Evolutionary conservation across 139 green algal genomes (phyloP), one percentile per base, ranked within the genome.

Genomic region (Micractinium conductrix): DNA sequence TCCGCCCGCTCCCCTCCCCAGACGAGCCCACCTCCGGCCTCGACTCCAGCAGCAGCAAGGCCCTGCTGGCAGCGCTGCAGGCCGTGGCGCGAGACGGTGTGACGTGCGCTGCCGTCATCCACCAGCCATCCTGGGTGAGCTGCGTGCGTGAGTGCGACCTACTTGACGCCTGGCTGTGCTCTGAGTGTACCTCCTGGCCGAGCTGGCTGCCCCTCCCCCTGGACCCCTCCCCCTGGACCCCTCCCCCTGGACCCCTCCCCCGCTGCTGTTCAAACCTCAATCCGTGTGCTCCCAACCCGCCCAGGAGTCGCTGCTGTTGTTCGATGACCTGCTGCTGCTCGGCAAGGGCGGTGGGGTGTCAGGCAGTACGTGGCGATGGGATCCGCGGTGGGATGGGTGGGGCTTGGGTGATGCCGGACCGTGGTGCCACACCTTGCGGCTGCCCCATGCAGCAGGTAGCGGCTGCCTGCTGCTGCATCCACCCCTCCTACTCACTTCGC

Each of bases 241-340:
- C n/a, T n/a, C n/a, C n/a, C n/a, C n/a, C n/a, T n/a, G n/a, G n/a
- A n/a, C n/a, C n/a, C n/a, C n/a, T n/a, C n/a, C n/a, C n/a, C n/a
- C n/a, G n/a, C n/a, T n/a, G n/a, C n/a, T n/a, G n/a, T n/a, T n/a
- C n/a, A n/a, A n/a, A n/a, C n/a, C n/a, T n/a, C n/a, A n/a, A n/a
- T n/a, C n/a, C n/a, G n/a, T n/a, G n/a, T n/a, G n/a, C n/a, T n/a
- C n/a, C n/a, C n/a, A n/a, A n/a, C n/a, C n/a, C n/a, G n/a, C n/a
- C n/a, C n/a, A n/a, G n/a, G n/a, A n/a, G n/a, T n/a, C n/a, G n/a
- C n/a, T n/a, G n/a, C n/a, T 84, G 22, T 78, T 95, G 62, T 97
- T 96, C 78, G 92, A 97, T 88, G 87, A 96, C 89, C 83, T 98
- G 35, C 53, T 98, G 70, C 89, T 97, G 43, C 88, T 97, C 71